Evolutionary conservation across 345 rosid species (phyloP), one percentile per base, ranked within the genome.

Genomic region (Populus tremula): DNA sequence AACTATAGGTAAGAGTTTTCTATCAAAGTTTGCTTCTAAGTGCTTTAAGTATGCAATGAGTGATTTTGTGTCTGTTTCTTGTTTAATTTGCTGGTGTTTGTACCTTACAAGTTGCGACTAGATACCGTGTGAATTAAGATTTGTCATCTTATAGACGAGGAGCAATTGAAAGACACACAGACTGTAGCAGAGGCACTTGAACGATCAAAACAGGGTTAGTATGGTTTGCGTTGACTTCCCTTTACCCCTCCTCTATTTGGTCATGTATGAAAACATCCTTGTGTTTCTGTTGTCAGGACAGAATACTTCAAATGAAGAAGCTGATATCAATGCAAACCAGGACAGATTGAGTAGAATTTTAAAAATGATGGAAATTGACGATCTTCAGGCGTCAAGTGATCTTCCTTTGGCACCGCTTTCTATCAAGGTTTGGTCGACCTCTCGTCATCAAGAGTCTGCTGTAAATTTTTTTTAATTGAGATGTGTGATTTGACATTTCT

Each of bases 111-210:
- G 23, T 29, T 65, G 16, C 69, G 6, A 21, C 8, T 27, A 53
- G 63, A 61, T 18, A 69, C 36, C 67, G n/a, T 68, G 39, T 72
- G 62, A 69, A 43, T 35, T 82, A 23, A 75, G 79, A 77, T 67
- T 29, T 67, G 7, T 77, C 70, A 83, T 82, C 70, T 75, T 83
- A 69, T 70, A 80, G 80, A 86, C 87, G 97, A 91, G 82, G 89
- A 90, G 75, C 94, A 89, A 72, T 77, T 87, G 69, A 92, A 89
- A 87, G 97, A 92, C 83, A 88, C 97, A 11, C 87, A 79, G 82
- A 82, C 80, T 74, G 92, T 96, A 73, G 99, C 97, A 79, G 97
- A 92, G 91, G 98, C 98, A 65, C 97, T 96, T 67, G 87, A 87
- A 6, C 86, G 77, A 80, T 87, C 90, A 74, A 96, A 90, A 84